Evolutionary conservation across 768 basidiomycete species (phyloP).

Genomic region (Boletus barrowsii): DNA sequence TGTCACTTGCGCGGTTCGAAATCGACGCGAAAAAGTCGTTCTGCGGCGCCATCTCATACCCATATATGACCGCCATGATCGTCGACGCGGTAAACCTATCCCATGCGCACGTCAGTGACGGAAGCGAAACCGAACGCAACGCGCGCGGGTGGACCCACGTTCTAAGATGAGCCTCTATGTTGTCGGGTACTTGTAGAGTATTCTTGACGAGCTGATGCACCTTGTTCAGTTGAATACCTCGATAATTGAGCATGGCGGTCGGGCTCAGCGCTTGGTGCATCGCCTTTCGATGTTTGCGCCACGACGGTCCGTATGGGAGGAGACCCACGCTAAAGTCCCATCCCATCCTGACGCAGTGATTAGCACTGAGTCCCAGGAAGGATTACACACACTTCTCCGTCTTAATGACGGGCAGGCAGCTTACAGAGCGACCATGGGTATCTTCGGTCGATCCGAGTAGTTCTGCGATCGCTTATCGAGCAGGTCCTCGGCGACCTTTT

Average conservation of each 20-base stretch:
- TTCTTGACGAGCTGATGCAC: slow-evolving; percentile 30
- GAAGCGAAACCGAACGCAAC: too few relatives aligned
- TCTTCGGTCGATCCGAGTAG: slow-evolving; percentile 27
- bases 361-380: neutral
- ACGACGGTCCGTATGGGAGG: slow-evolving; percentile 35
- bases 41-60: slow-evolving; percentile 23
- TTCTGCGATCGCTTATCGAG: slow-evolving; percentile 28
- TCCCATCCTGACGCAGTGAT: slow-evolving; percentile 24
- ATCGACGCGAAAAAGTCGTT: slow-evolving; percentile 31
- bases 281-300: slow-evolving; percentile 37
- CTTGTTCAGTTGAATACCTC: slow-evolving; percentile 30
- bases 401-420: neutral
- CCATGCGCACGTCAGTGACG: neutral
- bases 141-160: slow-evolving; percentile 6
- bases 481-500: slow-evolving; percentile 26
- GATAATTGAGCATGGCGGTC: slow-evolving; percentile 29
- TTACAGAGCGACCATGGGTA: slow-evolving; percentile 22
- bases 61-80: slow-evolving; percentile 31
- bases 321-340: slow-evolving; percentile 38
- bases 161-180: slow-evolving; percentile 25
- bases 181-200: slow-evolving; percentile 26
- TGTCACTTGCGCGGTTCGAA: slow-evolving; percentile 29
- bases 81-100: slow-evolving; percentile 26
- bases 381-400: too few relatives aligned
- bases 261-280: slow-evolving; percentile 37